phyloP scores from a whole-genome alignment of 164 flowering plant genomes.

The Vitis rotundifolia region DNA sequence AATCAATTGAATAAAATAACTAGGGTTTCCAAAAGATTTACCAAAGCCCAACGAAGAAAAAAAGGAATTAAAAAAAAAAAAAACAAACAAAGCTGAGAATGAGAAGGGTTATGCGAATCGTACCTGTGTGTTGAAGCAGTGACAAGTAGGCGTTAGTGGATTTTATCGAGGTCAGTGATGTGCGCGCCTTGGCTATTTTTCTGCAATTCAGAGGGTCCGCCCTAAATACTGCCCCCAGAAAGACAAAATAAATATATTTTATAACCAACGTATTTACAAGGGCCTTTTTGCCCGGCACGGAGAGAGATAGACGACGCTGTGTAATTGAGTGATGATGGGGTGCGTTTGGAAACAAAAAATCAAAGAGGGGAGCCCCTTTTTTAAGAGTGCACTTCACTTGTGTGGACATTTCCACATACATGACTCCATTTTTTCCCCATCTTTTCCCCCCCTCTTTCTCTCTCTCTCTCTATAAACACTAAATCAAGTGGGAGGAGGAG shows the following conservation, averaged over 20 bases:
- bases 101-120: conserved; percentile 1
- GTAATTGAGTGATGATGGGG: no score
- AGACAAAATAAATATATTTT: not conserved
- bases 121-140: conserved; percentile 28
- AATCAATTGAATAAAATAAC: not conserved
- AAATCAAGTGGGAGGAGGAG: no score
- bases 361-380: no score
- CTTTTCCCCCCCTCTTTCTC: no score
- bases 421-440: no score
- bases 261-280: not conserved
- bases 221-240: conserved; percentile 9
- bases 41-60: not conserved
- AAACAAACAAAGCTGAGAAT: not conserved
- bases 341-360: no score
- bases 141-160: conserved; percentile 24
- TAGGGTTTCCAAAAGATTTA: conserved; percentile 6
- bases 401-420: no score
- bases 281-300: not conserved
- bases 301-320: no score
- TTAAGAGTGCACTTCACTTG: no score
- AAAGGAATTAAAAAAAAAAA: not conserved
- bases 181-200: conserved; percentile 40
- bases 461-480: no score
- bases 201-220: conserved; percentile 8
- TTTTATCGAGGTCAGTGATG: conserved; percentile 13